Conservation (phyloP, 768 basidiomycete genomes). For the Phaeotremella skinneri region DNA sequence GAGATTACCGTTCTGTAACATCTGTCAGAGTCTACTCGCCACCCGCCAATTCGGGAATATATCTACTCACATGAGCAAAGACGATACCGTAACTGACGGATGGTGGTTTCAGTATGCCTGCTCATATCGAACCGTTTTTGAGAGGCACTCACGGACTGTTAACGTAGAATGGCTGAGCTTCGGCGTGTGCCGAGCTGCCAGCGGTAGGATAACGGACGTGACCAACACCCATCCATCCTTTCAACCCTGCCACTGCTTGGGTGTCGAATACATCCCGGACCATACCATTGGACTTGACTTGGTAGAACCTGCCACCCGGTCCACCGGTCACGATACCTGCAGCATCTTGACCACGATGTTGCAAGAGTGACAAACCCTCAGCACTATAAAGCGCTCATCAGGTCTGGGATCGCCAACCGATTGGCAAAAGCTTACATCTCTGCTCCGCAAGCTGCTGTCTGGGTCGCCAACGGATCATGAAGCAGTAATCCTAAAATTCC, state of each 20-base stretch:
- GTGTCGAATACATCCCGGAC: constrained; percentile 93
- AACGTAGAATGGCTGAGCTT: constrained; percentile 99
- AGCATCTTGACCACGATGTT: constrained; percentile 94
- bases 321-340: constrained; percentile 97
- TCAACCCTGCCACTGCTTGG: constrained; percentile 67
- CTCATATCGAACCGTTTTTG: not conserved
- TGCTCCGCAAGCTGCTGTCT: constrained; percentile 65
- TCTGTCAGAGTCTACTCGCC: constrained; percentile 10
- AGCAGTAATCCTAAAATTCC: constrained; percentile 86
- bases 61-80: constrained; percentile 81
- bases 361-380: constrained; percentile 90
- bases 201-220: constrained; percentile 98
- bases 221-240: constrained; percentile 95
- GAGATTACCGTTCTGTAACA: constrained; percentile 86
- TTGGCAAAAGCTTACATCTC: constrained; percentile 63
- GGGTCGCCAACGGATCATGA: constrained; percentile 62
- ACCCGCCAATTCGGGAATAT: not conserved
- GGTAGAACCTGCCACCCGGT: constrained; percentile 88
- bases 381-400: constrained; percentile 38
- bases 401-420: constrained; percentile 2
- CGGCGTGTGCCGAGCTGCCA: constrained; percentile 91
- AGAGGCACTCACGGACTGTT: constrained; percentile 68
- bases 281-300: constrained; percentile 99
- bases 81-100: constrained; percentile 75
- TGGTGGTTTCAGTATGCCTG: not conserved